phyloP scores from a whole-genome alignment of 495 filamentous ascomycete species.

The Usnea hakonensis region DNA sequence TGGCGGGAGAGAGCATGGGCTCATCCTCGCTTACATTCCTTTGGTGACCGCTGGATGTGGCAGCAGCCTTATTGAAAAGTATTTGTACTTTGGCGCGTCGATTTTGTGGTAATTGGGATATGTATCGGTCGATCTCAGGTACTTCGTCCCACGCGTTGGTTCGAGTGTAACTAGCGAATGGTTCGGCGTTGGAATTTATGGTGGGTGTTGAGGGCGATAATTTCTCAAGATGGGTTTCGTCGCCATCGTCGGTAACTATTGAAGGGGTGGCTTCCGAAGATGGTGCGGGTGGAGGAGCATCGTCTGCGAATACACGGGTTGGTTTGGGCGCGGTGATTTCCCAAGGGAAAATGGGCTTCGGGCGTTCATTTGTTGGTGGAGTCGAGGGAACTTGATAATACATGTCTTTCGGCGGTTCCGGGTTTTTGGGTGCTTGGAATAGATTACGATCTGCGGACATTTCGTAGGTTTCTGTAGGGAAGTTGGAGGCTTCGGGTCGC shows the following conservation, averaged over 20 bases:
- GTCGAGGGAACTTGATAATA: constrained; percentile 69
- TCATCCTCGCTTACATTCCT: constrained; percentile 2
- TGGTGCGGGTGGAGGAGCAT: constrained; percentile 30
- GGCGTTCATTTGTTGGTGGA: constrained; percentile 47
- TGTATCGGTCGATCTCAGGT: constrained; percentile 73
- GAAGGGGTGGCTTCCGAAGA: constrained; percentile 28
- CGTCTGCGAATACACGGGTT: constrained; percentile 65
- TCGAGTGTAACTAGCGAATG: constrained; percentile 57
- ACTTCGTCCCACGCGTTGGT: constrained; percentile 86
- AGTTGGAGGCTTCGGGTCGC: constrained; percentile 67
- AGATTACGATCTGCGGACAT: constrained; percentile 66
- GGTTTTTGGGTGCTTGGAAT: constrained; percentile 72
- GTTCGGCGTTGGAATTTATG: constrained; percentile 39
- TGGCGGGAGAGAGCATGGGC: constrained; percentile 22
- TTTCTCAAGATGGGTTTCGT: constrained; percentile 34
- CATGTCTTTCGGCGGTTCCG: constrained; percentile 76
- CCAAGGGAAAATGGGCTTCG: constrained; percentile 78
- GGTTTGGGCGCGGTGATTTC: constrained; percentile 57
- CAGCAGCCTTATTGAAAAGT: constrained; percentile 22
- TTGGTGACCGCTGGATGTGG: constrained; percentile 5
- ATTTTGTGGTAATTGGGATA: constrained; percentile 58
- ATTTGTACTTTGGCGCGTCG: constrained; percentile 55
- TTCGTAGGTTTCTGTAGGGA: constrained; percentile 62
- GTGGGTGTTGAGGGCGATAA: constrained; percentile 42
- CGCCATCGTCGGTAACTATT: constrained; percentile 31